Conservation (phyloP, 148 eudicot genomes). For the Dianthus caryophyllus region DNA sequence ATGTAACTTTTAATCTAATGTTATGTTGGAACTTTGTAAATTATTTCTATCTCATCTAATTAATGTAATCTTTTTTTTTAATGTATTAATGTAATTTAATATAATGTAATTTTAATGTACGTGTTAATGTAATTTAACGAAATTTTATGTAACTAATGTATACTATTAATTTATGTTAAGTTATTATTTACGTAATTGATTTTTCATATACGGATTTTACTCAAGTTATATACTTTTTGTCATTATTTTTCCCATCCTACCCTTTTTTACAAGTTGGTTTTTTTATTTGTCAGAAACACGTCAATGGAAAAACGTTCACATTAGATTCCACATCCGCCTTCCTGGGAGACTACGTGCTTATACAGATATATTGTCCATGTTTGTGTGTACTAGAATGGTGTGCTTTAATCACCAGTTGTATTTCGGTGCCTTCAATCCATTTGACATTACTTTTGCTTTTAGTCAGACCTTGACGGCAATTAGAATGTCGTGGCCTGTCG, state of each 20-base stretch:
- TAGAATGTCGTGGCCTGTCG: neutral
- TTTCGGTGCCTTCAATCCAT: conserved; percentile 9
- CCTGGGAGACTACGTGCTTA: too few species aligned
- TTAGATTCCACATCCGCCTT: neutral
- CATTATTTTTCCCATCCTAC: neutral
- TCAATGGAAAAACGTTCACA: neutral
- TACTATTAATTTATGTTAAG: too few species aligned
- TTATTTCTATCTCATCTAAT: too few species aligned
- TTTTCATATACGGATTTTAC: too few species aligned
- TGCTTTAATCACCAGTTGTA: neutral
- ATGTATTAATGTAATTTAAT: too few species aligned
- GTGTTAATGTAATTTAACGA: too few species aligned
- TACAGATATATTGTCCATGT: neutral
- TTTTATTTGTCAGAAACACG: neutral
- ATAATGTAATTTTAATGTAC: too few species aligned
- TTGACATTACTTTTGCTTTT: conserved; percentile 1
- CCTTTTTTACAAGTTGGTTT: neutral
- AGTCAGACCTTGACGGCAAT: neutral
- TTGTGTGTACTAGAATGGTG: conserved; percentile 8
- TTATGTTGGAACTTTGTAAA: too few species aligned
- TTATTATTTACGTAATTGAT: too few species aligned
- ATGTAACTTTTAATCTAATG: too few species aligned
- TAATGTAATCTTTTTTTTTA: too few species aligned
- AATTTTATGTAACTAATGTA: too few species aligned
- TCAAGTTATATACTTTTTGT: neutral